Conservation (phyloP, 345 rosid species). For the Aegle marmelos region DNA sequence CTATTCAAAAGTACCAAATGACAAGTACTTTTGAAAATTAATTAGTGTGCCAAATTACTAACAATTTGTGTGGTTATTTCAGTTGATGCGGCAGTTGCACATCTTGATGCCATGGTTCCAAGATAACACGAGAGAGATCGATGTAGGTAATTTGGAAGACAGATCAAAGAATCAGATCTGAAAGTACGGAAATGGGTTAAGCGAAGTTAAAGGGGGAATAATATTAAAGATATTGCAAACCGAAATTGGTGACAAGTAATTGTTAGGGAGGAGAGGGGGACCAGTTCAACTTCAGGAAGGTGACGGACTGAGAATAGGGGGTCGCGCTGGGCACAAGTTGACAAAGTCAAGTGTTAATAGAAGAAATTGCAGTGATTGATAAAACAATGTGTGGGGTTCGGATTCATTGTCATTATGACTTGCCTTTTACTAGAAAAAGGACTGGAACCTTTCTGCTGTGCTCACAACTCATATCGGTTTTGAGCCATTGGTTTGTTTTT, state of each 20-base stretch:
- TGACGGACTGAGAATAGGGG: not conserved
- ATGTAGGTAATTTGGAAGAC: not conserved
- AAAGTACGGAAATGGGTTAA: not conserved
- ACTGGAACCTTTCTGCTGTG: constrained; percentile 14
- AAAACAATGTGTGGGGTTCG: not conserved
- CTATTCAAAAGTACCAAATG: not conserved
- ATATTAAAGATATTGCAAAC: not conserved
- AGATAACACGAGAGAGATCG: not conserved
- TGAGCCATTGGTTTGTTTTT: constrained; percentile 10
- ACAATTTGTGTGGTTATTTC: too few relatives aligned
- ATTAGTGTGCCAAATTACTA: not conserved
- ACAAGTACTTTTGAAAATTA: not conserved
- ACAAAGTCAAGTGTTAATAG: not conserved
- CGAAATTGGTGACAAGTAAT: not conserved
- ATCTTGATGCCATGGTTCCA: too few relatives aligned
- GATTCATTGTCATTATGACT: not conserved
- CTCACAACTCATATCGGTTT: not conserved
- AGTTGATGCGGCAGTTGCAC: not conserved
- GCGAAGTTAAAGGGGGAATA: not conserved
- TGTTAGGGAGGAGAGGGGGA: not conserved
- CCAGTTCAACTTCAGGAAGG: not conserved
- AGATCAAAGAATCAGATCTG: not conserved
- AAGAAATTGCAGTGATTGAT: not conserved
- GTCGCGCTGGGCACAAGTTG: not conserved
- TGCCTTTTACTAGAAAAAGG: constrained; percentile 28